Evolutionary conservation across 2,329 filamentous ascomycete species (phyloP), one percentile per base, ranked within the genome.

Genomic region (Ophiocordyceps camponoti-floridani): DNA sequence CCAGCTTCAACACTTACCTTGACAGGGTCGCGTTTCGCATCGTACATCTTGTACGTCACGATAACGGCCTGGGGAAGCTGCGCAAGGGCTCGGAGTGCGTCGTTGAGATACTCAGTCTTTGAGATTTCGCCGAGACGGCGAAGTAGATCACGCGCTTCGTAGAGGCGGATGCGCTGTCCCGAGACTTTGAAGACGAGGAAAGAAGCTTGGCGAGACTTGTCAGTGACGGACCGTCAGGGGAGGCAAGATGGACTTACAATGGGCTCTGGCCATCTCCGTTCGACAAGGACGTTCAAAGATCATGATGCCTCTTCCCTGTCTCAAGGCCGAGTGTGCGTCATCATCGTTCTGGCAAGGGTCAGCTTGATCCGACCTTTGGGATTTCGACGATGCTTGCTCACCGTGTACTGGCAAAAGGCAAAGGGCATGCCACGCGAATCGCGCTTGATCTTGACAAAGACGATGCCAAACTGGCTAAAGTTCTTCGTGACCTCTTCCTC

Each of bases 361-460:
- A 48, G 41, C 28, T 28, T 18, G 18, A 4, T 4, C 19, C 33
- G 8, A 3, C 9, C 11, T 9, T 11, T 26, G 4, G 23, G 16
- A 11, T 13, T 13, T 5, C 8, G 19, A 3, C 1, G 23, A 23
- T 14, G 16, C 30, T 27, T 6, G 59, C 70, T 63, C 54, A 77
- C 76, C 2, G 72, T 77, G 52, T 66, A 82, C 52, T 81, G 77
- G 19, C 68, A 70, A 50, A 81, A 81, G 0, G 75, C 76, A 53
- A 75, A 78, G 0, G 77, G 77, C 72, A 80, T 78, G 37, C 71
- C 64, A 13, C 58, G 58, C 11, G 47, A 48, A 51, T 80, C 76
- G 16, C 77, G 71, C 35, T 74, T 72, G 47, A 82, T 76, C 62
- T 81, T 80, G 49, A 79, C 70, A 48, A 67, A 80, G 23, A 76